Conservation (phyloP, 2,329 filamentous ascomycete genomes). For the Claviceps sorghi region DNA sequence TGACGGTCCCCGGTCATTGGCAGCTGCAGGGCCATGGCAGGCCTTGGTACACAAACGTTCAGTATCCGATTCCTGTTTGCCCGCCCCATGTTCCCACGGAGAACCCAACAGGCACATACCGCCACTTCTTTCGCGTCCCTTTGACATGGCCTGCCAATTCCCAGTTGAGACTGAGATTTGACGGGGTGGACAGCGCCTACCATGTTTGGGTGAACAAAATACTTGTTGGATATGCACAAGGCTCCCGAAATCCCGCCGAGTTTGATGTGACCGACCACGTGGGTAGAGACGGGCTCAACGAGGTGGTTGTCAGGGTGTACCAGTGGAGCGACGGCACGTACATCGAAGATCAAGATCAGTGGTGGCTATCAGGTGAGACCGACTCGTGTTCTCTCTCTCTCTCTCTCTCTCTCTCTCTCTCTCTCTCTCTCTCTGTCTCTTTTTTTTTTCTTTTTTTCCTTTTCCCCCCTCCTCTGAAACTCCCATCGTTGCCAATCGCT, state of each 20-base stretch:
- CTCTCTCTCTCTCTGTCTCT: too few relatives aligned
- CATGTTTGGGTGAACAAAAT: conserved; percentile 51
- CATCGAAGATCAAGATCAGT: conserved; percentile 54
- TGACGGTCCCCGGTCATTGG: conserved; percentile 49
- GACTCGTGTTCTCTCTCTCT: too few relatives aligned
- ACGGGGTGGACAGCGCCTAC: conserved; percentile 55
- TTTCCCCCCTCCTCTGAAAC: not conserved
- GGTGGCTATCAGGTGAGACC: conserved; percentile 42
- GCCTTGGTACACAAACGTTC: conserved; percentile 53
- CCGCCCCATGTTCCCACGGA: conserved; percentile 47
- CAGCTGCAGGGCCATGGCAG: conserved; percentile 51
- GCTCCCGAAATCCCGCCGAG: conserved; percentile 51
- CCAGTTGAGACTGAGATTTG: conserved; percentile 48
- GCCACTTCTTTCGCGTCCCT: conserved; percentile 37
- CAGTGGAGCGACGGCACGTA: conserved; percentile 54
- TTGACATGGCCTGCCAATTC: conserved; percentile 23
- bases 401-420: too few relatives aligned
- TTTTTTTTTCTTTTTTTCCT: too few relatives aligned
- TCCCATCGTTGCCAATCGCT: not conserved
- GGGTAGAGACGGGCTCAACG: conserved; percentile 28
- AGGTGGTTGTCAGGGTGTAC: conserved; percentile 47
- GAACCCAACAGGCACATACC: conserved; percentile 49
- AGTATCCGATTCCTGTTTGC: conserved; percentile 48
- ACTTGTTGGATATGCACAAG: conserved; percentile 51
- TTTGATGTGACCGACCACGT: conserved; percentile 46